Base-by-base conservation (phyloP, 2,329 filamentous ascomycete species). In the Sporothrix globosa region DNA sequence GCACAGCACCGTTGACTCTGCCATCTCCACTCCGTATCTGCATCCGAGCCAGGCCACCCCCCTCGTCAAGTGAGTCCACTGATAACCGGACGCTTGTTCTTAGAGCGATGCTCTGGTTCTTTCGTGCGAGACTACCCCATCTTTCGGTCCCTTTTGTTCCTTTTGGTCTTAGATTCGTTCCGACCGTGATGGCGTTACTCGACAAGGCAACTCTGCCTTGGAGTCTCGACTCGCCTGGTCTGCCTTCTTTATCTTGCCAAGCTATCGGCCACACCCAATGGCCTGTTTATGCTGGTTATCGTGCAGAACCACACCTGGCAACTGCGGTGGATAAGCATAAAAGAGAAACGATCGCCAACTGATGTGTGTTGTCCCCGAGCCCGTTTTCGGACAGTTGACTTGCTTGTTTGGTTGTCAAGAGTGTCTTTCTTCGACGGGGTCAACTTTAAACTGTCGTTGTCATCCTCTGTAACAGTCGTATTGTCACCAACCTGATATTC, bases 211-310 rank as follows among this genome's bases (percentile, higher is more conserved):
- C 48, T 19, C 21, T 39, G 27, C 27, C 27, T 54, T 7, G 30
- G 13, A 17, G 52, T 21, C 52, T 54, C 52, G 54, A 58, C 27
- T 39, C 27, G 10, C 41, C 41, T 4, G 11, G 11, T 17, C 11
- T 17, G 41, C 41, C 41, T 3, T 67, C 48, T 67, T 67, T 44
- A 67, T 53, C 65, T 67, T 67, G 65, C 63, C 63, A 53, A 67
- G 50, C 65, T 67, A 39, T 39, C 48, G 34, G 41, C 60, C 60
- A 13, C 44, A 50, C 24, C 65, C 65, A 44, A 30, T 50, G 44
- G 19, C 65, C 48, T 46, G 50, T 44, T 67, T 44, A 14, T 44
- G 14, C 34, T 34, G 41, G 41, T 44, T 44, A 54, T 67, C 48
- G 41, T 67, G 65, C 48, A 54, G 34, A 21, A n/a, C 24, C 19